These are phyloP conservation scores for Sistotremastrum niveocremeum DNA, from an alignment of 768 basidiomycete species.

Conservation along the genomic window DNA sequence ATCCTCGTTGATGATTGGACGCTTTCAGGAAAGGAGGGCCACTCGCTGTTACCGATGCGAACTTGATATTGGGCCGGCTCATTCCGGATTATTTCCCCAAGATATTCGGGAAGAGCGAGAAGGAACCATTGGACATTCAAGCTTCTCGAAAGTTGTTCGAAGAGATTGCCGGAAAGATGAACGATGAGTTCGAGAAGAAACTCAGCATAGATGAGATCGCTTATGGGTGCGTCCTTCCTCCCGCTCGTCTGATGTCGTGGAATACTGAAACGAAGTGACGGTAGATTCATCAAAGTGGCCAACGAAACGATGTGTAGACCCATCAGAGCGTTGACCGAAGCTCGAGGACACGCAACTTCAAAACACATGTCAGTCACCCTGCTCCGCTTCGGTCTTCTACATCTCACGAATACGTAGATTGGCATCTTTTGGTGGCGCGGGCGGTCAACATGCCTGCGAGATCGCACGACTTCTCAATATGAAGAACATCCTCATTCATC, in stretches of 20 bases:
- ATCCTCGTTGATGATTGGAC: constrained; percentile 1
- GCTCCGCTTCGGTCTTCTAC: constrained; percentile 1
- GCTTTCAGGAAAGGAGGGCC: constrained; percentile 71
- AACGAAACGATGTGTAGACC: constrained; percentile 96
- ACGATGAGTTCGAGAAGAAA: constrained; percentile 38
- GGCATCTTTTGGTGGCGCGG: constrained; percentile 20
- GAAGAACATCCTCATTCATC: constrained; percentile 75
- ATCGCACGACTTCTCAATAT: constrained; percentile 81
- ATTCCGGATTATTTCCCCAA: constrained; percentile 88
- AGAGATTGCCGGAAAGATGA: constrained; percentile 54
- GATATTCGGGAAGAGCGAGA: constrained; percentile 84
- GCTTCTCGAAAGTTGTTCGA: constrained; percentile 61
- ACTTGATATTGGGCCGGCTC: constrained; percentile 77
- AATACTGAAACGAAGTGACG: not conserved
- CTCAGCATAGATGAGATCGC: constrained; percentile 73
- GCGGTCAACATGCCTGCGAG: constrained; percentile 88
- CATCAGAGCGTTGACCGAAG: constrained; percentile 83
- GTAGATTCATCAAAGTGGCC: constrained; percentile 86
- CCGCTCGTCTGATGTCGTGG: not conserved
- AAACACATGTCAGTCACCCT: constrained; percentile 44
- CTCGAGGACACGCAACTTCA: constrained; percentile 69
- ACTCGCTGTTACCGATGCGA: constrained; percentile 86
- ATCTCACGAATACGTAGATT: not conserved
- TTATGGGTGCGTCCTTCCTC: constrained; percentile 48
- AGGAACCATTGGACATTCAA: constrained; percentile 67